Evolutionary conservation across 2,329 filamentous ascomycete species (phyloP).

Genomic region (Trichoderma polysporum): DNA sequence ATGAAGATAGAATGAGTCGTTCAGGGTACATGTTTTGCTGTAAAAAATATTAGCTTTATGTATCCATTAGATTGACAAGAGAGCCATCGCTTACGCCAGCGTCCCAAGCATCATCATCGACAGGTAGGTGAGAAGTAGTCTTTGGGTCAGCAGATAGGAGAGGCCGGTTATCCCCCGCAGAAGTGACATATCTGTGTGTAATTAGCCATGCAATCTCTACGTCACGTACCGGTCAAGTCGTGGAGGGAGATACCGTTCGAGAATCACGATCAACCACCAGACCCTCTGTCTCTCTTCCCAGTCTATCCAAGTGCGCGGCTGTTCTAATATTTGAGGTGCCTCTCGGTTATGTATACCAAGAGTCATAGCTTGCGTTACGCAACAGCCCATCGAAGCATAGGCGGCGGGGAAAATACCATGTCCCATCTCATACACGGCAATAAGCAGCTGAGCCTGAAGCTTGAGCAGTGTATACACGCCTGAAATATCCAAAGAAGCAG

Average conservation of each 20-base stretch:
- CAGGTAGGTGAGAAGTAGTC: constrained; percentile 31
- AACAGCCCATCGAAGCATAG: constrained; percentile 33
- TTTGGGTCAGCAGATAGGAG: constrained; percentile 30
- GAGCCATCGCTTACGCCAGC: constrained; percentile 1
- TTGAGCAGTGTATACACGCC: constrained; percentile 28
- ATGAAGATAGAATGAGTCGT: constrained; percentile 20
- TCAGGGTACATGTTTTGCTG: constrained; percentile 20
- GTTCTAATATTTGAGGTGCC: constrained; percentile 29
- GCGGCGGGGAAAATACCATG: constrained; percentile 37
- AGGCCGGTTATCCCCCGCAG: constrained; percentile 26
- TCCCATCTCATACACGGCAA: constrained; percentile 36
- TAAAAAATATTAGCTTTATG: not conserved
- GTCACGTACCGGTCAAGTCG: not conserved
- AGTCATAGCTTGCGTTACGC: constrained; percentile 27
- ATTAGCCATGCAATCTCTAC: not conserved
- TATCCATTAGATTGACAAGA: not conserved
- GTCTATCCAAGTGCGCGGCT: constrained; percentile 29
- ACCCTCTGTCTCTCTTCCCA: constrained; percentile 36
- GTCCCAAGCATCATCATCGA: constrained; percentile 31
- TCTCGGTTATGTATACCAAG: constrained; percentile 21
- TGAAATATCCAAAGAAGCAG: constrained; percentile 25
- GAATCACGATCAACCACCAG: constrained; percentile 36
- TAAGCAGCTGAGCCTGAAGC: constrained; percentile 31
- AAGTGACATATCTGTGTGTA: constrained; percentile 26
- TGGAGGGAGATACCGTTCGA: constrained; percentile 32